A percentile compares a stretch with the other conserved stretches of the same genome.
Conservation (phyloP, 1,139 yeast species). For the Blastobotrys malaysiensis region DNA sequence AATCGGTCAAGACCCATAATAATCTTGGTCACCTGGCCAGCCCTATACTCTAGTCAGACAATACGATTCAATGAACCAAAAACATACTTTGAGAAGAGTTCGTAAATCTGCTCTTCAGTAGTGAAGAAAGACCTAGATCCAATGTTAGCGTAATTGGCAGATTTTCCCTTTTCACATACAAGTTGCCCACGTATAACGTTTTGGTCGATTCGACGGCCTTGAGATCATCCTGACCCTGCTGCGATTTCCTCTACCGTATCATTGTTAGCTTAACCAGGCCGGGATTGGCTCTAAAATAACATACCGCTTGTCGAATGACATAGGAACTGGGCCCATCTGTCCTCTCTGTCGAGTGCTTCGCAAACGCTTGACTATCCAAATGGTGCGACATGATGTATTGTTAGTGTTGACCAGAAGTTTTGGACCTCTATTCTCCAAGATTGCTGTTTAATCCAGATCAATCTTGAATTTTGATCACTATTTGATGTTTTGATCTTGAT, state of each 20-base stretch:
- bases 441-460: not conserved
- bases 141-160: not conserved
- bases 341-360: constrained; percentile 51
- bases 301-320: constrained; percentile 66
- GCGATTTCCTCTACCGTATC: constrained; percentile 22
- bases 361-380: constrained; percentile 20
- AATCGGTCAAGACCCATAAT: constrained; percentile 92
- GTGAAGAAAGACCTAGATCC: constrained; percentile 62
- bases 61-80: not conserved
- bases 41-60: constrained; percentile 14
- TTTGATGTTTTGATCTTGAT: not conserved
- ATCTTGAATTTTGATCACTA: too few species aligned
- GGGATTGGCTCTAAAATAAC: not conserved
- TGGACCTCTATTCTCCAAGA: too few species aligned
- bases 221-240: constrained; percentile 50
- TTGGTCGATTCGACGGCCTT: constrained; percentile 58
- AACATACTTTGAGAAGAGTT: constrained; percentile 55
- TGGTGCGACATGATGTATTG: not conserved
- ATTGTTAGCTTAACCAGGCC: not conserved
- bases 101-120: constrained; percentile 89
- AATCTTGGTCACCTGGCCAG: constrained; percentile 67
- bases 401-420: too few species aligned
- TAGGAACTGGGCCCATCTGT: constrained; percentile 76
- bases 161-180: constrained; percentile 30
- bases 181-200: constrained; percentile 83